A percentile compares a stretch with the other conserved stretches of the same genome.
These are phyloP conservation scores for Gloeophyllum trabeum DNA, from an alignment of 768 basidiomycete genomes.

Conservation along the genomic window DNA sequence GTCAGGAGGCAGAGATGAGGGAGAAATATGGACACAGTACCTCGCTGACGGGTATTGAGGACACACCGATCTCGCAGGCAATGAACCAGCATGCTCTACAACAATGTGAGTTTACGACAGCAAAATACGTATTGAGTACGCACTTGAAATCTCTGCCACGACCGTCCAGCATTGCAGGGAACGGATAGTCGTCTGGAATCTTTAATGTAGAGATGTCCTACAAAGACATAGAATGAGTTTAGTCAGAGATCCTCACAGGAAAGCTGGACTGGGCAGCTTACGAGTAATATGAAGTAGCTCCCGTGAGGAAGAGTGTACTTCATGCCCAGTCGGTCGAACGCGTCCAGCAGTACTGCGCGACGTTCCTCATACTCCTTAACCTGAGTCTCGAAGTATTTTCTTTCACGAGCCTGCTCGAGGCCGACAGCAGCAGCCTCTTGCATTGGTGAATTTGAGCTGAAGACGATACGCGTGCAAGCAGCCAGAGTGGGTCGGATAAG, in stretches of 20 bases:
- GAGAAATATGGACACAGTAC: conserved; percentile 22
- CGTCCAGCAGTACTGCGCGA: conserved; percentile 57
- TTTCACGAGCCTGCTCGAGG: conserved; percentile 65
- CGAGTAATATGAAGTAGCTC: conserved; percentile 82
- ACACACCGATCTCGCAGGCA: conserved; percentile 81
- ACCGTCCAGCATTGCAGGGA: conserved; percentile 64
- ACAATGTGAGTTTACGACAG: too few relatives aligned
- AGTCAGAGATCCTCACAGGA: background rate
- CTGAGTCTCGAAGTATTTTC: conserved; percentile 72
- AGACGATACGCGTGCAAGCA: conserved; percentile 88
- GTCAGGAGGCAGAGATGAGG: background rate
- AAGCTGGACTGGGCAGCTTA: conserved; percentile 20
- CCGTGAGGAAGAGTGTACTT: conserved; percentile 86
- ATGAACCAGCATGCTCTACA: conserved; percentile 86
- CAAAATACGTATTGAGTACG: conserved; percentile 9
- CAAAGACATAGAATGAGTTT: conserved; percentile 2
- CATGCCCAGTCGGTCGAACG: conserved; percentile 77
- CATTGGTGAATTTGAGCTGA: conserved; percentile 88
- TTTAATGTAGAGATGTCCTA: conserved; percentile 70
- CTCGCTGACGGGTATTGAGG: conserved; percentile 92
- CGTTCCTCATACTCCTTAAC: conserved; percentile 70
- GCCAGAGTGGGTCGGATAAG: conserved; percentile 84
- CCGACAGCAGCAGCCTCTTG: conserved; percentile 93
- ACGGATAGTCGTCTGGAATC: conserved; percentile 78
- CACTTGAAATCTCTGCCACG: conserved; percentile 85